Base-by-base conservation (phyloP, 768 basidiomycete species). In the Leccinum boreale region DNA sequence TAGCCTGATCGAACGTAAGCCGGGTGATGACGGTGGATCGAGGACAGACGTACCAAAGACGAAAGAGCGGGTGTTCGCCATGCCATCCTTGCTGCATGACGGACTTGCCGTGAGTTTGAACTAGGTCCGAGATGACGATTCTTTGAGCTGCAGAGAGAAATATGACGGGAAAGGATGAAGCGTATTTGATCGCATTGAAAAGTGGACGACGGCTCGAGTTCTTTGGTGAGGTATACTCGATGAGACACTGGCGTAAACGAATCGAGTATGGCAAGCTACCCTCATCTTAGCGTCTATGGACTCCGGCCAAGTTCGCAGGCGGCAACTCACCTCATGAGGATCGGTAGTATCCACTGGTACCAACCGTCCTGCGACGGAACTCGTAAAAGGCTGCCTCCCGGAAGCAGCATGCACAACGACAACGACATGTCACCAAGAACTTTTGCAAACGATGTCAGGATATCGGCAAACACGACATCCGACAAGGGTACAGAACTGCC, bases 391-490 rank as follows among this genome's bases (percentile, higher is more conserved):
- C 87, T 90, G 48, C 90, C 88, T 36, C 91, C 89, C 11, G 88
- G 87, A 61, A 91, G 80, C n/a, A 98, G 79, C 86, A 95, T 94
- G 68, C 82, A 86, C 17, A 87, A 64, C 5, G 92, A 93, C 46
- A 98, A 76, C 92, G 92, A 98, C 44, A 94, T 75, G 67, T 98
- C 97, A 12, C 96, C 96, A 19, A 98, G 77, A 42, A 99, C 94
- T 76, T 97, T 98, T 35, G 97, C 95, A 67, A 92, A 96, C 2
- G 95, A 98, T 2, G 97, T 99, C 67, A 95, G 83, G 59, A 98
- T 85, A 79, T 98, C 97, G 58, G 96, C 95, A 58, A 96, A 85
- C 46, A 98, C 83, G 23, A 99, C 85, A 70, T 99, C 97, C 28
- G 86, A 85, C 74, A 99, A 99, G 70, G 87, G 85, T 42, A 94